These are phyloP conservation scores for Amanita inopinata DNA, from an alignment of 768 basidiomycete species.

Conservation along the genomic window DNA sequence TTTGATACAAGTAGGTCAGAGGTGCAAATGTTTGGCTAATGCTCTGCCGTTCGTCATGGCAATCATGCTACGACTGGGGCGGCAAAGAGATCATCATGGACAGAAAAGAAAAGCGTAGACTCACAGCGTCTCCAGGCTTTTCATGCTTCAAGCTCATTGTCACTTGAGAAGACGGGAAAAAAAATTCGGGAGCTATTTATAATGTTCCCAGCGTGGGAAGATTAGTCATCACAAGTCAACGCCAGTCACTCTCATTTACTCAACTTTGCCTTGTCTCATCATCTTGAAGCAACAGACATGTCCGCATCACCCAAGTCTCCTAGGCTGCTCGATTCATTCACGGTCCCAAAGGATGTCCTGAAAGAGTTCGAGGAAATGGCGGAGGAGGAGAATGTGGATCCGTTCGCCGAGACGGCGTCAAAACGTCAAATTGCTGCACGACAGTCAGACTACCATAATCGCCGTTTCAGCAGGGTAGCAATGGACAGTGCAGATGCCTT, in stretches of 20 bases:
- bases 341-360: conserved; percentile 87
- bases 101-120: conserved; percentile 15
- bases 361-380: conserved; percentile 91
- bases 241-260: not conserved
- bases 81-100: conserved; percentile 58
- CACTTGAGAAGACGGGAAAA: too few species aligned
- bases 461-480: conserved; percentile 79
- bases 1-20: conserved; percentile 36
- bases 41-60: conserved; percentile 57
- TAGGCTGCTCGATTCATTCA: conserved; percentile 82
- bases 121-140: too few species aligned
- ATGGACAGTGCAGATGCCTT: conserved; percentile 79
- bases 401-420: conserved; percentile 86
- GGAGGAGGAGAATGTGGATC: conserved; percentile 88
- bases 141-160: too few species aligned
- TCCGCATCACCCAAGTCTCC: conserved; percentile 54
- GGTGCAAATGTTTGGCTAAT: conserved; percentile 62
- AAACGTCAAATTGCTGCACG: conserved; percentile 90
- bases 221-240: conserved; percentile 10
- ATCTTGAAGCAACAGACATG: conserved; percentile 19
- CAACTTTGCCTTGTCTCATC: conserved; percentile 3
- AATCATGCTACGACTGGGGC: conserved; percentile 61
- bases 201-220: conserved; percentile 23
- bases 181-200: conserved; percentile 6
- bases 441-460: conserved; percentile 91